Evolutionary conservation across 1,284 basidiomycete genomes (phyloP), one percentile per base, ranked within the genome.

Genomic region (Fomes fomentarius): DNA sequence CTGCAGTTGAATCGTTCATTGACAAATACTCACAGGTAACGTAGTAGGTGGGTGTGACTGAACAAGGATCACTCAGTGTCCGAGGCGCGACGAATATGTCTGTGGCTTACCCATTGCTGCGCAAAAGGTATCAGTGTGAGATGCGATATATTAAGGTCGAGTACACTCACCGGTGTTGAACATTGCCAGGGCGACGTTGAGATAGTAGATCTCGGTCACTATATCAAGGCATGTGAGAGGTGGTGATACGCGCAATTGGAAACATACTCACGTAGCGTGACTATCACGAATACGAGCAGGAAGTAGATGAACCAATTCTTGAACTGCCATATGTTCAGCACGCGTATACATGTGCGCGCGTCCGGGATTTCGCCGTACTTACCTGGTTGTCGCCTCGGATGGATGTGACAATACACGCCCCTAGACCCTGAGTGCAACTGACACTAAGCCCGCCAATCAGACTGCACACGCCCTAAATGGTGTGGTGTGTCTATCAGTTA

Each of bases 391-490:
- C 76, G 39, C 85, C 85, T 52, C 79, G 70, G 51, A 88, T 85
- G 25, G 78, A 79, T 1, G 85, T 83, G 26, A 89, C 71, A 58
- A 88, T 87, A 54, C 82, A 79, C 3, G 83, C 75, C 17, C 87
- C 87, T 12, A 89, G 72, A 5, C 86, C 87, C 50, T 83, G 82
- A 3, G 85, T 86, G 61, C 84, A 85, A 55, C 80, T 82, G 45
- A 89, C 87, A 52, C 79, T 82, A 40, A 89, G 76, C 0, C 87
- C 86, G 24, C 86, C 86, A 53, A 88, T 85, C 56, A 89, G 74
- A 47, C 79, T 82, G 70, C 86, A 89, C 28, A 85, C 79, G 15
- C 72, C 72, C 65, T 68, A 25, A 4, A 28, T 3, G 12, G 15
- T 9, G 15, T 3, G 12, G 15, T 9, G 15, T 17, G 21, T 49